These are phyloP conservation scores for Aspergillus sp. DNA, from an alignment of 2,329 filamentous ascomycete species.

Conservation along the genomic window DNA sequence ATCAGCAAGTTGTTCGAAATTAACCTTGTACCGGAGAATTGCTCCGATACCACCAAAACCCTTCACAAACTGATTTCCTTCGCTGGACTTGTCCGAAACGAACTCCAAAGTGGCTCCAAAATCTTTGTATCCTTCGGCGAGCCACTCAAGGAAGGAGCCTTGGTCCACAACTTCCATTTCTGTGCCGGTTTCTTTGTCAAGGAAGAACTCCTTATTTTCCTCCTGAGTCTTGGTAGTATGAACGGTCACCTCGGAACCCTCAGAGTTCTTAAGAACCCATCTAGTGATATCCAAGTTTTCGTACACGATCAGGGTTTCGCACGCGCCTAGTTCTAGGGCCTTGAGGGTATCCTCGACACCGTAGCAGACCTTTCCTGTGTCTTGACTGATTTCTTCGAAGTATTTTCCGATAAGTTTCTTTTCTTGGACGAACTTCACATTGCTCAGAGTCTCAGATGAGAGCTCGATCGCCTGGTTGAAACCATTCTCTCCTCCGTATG, in stretches of 20 bases:
- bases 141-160: constrained; percentile 97
- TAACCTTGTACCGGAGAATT: constrained; percentile 98
- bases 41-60: constrained; percentile 98
- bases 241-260: constrained; percentile 69
- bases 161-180: constrained; percentile 94
- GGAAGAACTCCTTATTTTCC: constrained; percentile 76
- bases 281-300: constrained; percentile 95
- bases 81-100: constrained; percentile 93
- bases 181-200: constrained; percentile 92
- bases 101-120: constrained; percentile 96
- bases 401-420: constrained; percentile 99
- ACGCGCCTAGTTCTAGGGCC: constrained; percentile 90
- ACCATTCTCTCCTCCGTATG: constrained; percentile 97
- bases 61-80: constrained; percentile 99
- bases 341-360: constrained; percentile 97
- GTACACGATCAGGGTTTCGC: constrained; percentile 92
- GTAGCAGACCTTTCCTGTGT: constrained; percentile 95
- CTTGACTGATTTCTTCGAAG: constrained; percentile 98
- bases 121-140: constrained; percentile 97
- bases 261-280: constrained; percentile 81
- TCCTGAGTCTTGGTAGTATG: constrained; percentile 90
- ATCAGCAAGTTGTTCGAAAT: constrained; percentile 98
- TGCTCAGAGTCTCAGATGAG: constrained; percentile 90
- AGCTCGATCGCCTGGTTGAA: constrained; percentile 99
- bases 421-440: constrained; percentile 99